Conservation (phyloP, 176 grass and related monocot genomes). For the Saccharum officinarum region DNA sequence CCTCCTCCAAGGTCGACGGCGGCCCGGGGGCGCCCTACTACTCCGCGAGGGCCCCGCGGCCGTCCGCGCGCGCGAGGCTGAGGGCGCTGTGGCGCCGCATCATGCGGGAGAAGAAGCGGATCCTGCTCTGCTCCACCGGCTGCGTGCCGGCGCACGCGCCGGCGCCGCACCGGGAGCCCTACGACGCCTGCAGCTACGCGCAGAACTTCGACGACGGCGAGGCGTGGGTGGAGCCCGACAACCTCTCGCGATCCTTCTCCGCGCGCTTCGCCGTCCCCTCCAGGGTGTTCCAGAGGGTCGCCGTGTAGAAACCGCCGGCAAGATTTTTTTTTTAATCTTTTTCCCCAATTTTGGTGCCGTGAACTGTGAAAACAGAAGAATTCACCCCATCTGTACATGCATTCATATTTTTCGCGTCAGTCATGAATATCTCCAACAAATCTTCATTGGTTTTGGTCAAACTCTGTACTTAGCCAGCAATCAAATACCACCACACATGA, state of each 20-base stretch:
- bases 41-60: neutral
- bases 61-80: constrained; percentile 40
- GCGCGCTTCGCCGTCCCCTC: constrained; percentile 74
- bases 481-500: neutral
- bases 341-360: constrained; percentile 24
- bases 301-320: constrained; percentile 22
- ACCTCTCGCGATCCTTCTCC: constrained; percentile 90
- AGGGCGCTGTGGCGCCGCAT: constrained; percentile 68
- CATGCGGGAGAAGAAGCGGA: constrained; percentile 64
- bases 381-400: constrained; percentile 36
- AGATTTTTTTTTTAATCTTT: neutral
- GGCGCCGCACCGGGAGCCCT: constrained; percentile 41
- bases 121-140: constrained; percentile 55
- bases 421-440: constrained; percentile 5
- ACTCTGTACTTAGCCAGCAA: neutral
- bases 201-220: constrained; percentile 94
- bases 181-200: constrained; percentile 80
- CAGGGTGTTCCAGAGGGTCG: constrained; percentile 51
- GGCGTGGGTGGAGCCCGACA: constrained; percentile 77
- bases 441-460: neutral
- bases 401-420: neutral
- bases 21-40: neutral
- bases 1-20: constrained; percentile 13
- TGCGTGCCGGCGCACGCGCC: constrained; percentile 40
- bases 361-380: constrained; percentile 31